phyloP scores from a whole-genome alignment of 2,329 filamentous ascomycete genomes.

The Stagonosporopsis rhizophila region DNA sequence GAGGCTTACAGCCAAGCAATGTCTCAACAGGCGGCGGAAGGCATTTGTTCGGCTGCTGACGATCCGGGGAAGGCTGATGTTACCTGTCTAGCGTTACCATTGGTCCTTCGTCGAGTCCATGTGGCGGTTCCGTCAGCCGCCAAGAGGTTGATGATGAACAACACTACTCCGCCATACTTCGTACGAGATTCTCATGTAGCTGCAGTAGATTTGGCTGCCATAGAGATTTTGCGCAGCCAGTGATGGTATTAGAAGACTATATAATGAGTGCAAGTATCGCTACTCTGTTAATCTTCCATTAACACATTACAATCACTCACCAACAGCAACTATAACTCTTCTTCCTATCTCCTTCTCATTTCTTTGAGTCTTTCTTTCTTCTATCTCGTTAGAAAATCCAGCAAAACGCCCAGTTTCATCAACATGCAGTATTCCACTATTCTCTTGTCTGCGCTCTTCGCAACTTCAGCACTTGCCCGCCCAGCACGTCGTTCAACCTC shows the following conservation, averaged over 20 bases:
- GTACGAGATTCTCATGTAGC: not conserved
- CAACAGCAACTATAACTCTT: not conserved
- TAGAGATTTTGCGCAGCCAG: not conserved
- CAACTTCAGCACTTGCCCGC: conserved; percentile 16
- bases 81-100: not conserved
- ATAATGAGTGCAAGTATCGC: not conserved
- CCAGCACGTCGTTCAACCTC: conserved; percentile 8
- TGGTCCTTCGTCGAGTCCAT: not conserved
- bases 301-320: conserved; percentile 1
- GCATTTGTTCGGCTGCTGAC: conserved; percentile 13
- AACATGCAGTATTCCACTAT: conserved; percentile 26
- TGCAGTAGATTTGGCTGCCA: not conserved
- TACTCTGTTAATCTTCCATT: not conserved
- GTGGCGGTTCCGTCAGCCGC: conserved; percentile 6
- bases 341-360: not conserved
- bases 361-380: not conserved
- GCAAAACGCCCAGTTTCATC: not conserved
- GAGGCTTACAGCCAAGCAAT: conserved; percentile 5
- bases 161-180: conserved; percentile 6
- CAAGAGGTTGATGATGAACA: conserved; percentile 3
- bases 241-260: not conserved
- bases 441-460: conserved; percentile 18
- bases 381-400: conserved; percentile 4
- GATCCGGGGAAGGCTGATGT: conserved; percentile 8
- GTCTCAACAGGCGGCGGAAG: not conserved